Conservation (phyloP, 306 rosid genomes). For the Biancaea sappan region DNA sequence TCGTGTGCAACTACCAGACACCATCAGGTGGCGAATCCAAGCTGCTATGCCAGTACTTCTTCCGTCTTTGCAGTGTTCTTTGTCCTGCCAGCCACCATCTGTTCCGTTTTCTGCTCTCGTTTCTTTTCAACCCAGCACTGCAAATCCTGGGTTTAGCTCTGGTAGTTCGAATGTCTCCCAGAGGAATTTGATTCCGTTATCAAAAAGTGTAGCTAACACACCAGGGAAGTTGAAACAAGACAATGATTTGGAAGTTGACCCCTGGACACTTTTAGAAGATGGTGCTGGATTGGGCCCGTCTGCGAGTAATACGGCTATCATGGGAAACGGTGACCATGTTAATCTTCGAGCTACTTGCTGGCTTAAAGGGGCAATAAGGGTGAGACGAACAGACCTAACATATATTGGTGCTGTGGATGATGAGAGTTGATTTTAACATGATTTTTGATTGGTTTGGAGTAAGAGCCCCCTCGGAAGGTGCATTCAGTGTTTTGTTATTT, state of each 20-base stretch:
- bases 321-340: constrained; percentile 68
- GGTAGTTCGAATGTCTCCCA: constrained; percentile 52
- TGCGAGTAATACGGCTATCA: constrained; percentile 53
- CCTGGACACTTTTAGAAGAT: constrained; percentile 90
- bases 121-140: constrained; percentile 55
- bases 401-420: constrained; percentile 86
- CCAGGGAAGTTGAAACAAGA: constrained; percentile 75
- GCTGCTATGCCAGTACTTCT: constrained; percentile 81
- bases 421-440: constrained; percentile 66
- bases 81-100: constrained; percentile 78
- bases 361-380: constrained; percentile 95
- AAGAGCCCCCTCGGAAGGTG: constrained; percentile 53
- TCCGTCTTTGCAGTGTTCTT: constrained; percentile 53
- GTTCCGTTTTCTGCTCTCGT: constrained; percentile 57
- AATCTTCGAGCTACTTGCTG: constrained; percentile 80
- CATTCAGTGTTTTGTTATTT: constrained; percentile 28
- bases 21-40: constrained; percentile 83
- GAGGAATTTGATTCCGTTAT: constrained; percentile 47
- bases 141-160: constrained; percentile 45
- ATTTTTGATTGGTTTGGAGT: constrained; percentile 48
- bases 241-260: constrained; percentile 75
- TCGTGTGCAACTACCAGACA: constrained; percentile 79
- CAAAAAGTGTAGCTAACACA: constrained; percentile 43
- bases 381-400: constrained; percentile 84
- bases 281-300: constrained; percentile 81